Conservation (phyloP, 1,284 basidiomycete species). For the Pseudozyma thailandica region DNA sequence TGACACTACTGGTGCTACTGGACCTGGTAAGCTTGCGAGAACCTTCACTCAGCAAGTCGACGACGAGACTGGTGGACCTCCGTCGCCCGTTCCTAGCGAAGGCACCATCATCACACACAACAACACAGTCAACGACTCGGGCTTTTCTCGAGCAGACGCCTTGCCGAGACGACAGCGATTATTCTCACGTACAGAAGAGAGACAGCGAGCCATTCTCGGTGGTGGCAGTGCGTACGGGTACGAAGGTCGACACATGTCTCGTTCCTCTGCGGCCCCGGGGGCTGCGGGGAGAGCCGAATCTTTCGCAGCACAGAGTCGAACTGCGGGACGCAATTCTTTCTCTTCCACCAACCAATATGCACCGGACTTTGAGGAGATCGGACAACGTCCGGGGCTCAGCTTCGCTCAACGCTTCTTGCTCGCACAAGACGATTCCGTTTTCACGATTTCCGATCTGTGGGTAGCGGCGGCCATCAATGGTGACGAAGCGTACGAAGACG, state of each 20-base stretch:
- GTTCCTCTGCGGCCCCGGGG: constrained; percentile 17
- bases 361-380: constrained; percentile 62
- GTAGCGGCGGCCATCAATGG: constrained; percentile 90
- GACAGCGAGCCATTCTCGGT: constrained; percentile 52
- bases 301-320: constrained; percentile 30
- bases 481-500: constrained; percentile 73
- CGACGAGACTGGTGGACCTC: constrained; percentile 62
- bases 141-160: constrained; percentile 39
- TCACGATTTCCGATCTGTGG: constrained; percentile 89
- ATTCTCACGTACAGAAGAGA: constrained; percentile 54
- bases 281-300: constrained; percentile 10
- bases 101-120: constrained; percentile 55
- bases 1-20: background rate
- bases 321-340: constrained; percentile 32
- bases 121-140: constrained; percentile 44
- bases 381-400: constrained; percentile 44
- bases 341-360: constrained; percentile 52
- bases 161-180: constrained; percentile 21
- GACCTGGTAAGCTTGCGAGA: constrained; percentile 32
- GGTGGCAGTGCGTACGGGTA: constrained; percentile 60
- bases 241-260: constrained; percentile 35
- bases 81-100: constrained; percentile 51
- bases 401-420: constrained; percentile 77
- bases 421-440: constrained; percentile 88
- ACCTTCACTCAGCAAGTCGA: constrained; percentile 64